These are phyloP conservation scores for Kalmanozyma brasiliensis DNA, from an alignment of 1,284 basidiomycete genomes.

Conservation along the genomic window DNA sequence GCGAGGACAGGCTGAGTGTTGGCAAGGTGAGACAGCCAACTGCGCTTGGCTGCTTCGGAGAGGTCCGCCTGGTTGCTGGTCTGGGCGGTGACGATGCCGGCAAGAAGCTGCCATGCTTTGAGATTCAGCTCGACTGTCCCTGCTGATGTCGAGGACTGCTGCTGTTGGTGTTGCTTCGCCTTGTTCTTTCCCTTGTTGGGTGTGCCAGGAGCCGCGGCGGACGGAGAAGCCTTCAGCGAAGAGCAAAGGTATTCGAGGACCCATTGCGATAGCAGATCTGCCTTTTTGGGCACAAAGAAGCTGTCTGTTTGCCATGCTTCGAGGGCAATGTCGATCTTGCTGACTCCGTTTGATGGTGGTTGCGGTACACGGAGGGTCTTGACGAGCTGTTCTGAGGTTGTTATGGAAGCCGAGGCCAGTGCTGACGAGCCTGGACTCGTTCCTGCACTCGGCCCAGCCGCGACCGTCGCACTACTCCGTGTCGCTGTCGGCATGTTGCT, in stretches of 20 bases:
- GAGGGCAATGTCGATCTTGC: conserved; percentile 36
- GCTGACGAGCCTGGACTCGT: conserved; percentile 5
- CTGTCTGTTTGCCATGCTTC: conserved; percentile 33
- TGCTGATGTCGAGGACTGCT: background rate
- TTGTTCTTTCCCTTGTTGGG: conserved; percentile 35
- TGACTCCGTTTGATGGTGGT: conserved; percentile 19
- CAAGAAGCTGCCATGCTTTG: conserved; percentile 48
- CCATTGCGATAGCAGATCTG: conserved; percentile 52
- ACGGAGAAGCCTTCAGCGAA: conserved; percentile 11
- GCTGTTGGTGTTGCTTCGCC: conserved; percentile 20
- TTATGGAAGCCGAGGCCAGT: conserved; percentile 43
- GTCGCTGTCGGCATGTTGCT: conserved; percentile 10
- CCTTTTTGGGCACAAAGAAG: conserved; percentile 53
- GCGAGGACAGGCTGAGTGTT: conserved; percentile 35
- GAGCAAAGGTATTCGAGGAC: conserved; percentile 44
- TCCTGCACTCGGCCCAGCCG: conserved; percentile 3
- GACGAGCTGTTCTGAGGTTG: conserved; percentile 58
- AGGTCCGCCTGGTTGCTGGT: conserved; percentile 12
- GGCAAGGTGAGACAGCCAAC: conserved; percentile 44
- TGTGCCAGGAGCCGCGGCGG: conserved; percentile 10
- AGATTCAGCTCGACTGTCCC: conserved; percentile 12
- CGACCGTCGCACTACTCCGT: background rate
- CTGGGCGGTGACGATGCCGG: conserved; percentile 21
- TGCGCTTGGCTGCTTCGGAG: conserved; percentile 35
- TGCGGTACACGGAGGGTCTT: conserved; percentile 49